Percentiles rank a stretch among this genome's conserved stretches.
Evolutionary conservation across 2,329 filamentous ascomycete species (phyloP).

Genomic region (Capronia coronata): DNA sequence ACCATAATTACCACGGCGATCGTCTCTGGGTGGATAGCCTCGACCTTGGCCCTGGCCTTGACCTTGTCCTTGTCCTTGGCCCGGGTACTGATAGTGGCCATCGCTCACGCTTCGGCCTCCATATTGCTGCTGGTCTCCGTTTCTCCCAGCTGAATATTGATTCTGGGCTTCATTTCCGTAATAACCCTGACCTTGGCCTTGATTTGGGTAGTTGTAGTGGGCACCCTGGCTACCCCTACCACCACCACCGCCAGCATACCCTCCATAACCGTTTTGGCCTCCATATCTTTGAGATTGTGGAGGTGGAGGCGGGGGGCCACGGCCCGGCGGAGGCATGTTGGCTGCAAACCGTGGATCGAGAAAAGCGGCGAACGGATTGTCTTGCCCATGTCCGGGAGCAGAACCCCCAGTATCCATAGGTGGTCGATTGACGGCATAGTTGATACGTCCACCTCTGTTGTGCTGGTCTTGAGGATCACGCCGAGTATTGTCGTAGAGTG

Average conservation of each 20-base stretch:
- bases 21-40: conserved; percentile 13
- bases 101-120: conserved; percentile 17
- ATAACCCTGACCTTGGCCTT: conserved; percentile 22
- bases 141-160: conserved; percentile 27
- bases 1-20: conserved; percentile 18
- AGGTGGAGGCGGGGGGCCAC: conserved; percentile 35
- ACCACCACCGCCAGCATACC: too few species aligned
- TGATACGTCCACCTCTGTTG: conserved; percentile 42
- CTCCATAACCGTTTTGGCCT: conserved; percentile 28
- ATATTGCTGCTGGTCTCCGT: conserved; percentile 20
- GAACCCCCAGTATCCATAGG: conserved; percentile 17
- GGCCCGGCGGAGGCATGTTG: conserved; percentile 34
- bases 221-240: conserved; percentile 25
- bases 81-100: conserved; percentile 19
- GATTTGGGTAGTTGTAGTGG: conserved; percentile 30
- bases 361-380: conserved; percentile 45
- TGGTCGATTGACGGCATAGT: conserved; percentile 42
- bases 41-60: conserved; percentile 17
- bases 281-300: conserved; percentile 24
- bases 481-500: conserved; percentile 46
- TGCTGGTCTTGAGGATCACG: conserved; percentile 27
- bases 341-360: conserved; percentile 40
- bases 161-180: conserved; percentile 29
- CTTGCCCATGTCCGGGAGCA: conserved; percentile 17
- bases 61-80: conserved; percentile 16